Base-by-base conservation (phyloP, 768 basidiomycete species). In the Cystoderma amianthinum region DNA sequence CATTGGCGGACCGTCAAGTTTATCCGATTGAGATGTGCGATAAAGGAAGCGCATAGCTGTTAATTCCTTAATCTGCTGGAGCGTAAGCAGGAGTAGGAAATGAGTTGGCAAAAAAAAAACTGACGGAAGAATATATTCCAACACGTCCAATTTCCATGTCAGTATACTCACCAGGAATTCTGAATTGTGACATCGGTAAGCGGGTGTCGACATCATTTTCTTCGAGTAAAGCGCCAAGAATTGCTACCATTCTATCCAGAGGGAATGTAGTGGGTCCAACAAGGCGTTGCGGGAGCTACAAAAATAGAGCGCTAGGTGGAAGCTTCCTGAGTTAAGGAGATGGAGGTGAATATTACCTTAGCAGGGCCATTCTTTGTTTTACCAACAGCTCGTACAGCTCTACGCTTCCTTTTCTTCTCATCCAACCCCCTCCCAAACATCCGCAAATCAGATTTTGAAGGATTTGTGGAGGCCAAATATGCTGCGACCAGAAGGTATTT, bases 391-490 rank as follows among this genome's bases (percentile, higher is more conserved):
- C 59, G 69, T 13, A 58, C 56, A 6, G 55, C 64, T 19, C 69
- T 65, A 47, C 76, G 70, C 58, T 72, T 73, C 47, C 69, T 67
- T 52, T 72, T 75, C 44, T 76, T 76, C 55, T 85, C 85, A 40
- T 83, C 81, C 19, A 75, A 44, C 1, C 79, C 83, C 11, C 91
- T 58, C 3, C 85, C 84, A 59, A 96, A 90, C 76, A 95, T 82
- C 25, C 86, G 68, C 47, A 89, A 24, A 59, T 94, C 92, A 6
- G 79, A 81, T 52, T 80, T 83, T 0, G 80, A 59, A 2, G 92
- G 91, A 52, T 95, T 96, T 32, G 82, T 85, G 32, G 88, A 89
- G 4, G 90, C 88, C 30, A 92, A 61, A 53, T 82, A 95, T 1
- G 82, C 76, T 0, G 87, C 84, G 3, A 92, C 58, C 3, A 93